Evolutionary conservation across 129 eudicot species (phyloP).

Genomic region (Tagetes patula): DNA sequence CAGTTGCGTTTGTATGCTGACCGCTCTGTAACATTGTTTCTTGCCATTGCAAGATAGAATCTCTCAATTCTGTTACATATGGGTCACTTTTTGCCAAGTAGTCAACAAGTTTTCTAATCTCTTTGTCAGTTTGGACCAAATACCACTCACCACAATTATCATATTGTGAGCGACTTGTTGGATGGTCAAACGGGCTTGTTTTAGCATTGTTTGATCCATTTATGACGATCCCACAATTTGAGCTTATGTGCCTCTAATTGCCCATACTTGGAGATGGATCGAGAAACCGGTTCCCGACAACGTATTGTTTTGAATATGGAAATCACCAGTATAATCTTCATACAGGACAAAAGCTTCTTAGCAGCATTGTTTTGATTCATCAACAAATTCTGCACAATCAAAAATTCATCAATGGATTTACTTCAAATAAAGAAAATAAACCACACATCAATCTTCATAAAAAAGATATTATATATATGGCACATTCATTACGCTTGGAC

Average conservation of each 20-base stretch:
- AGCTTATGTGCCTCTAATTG: too few relatives aligned
- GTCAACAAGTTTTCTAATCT: conserved; percentile 32
- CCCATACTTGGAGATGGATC: too few relatives aligned
- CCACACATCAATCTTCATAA: neutral
- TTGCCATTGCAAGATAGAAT: conserved; percentile 40
- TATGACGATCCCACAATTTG: too few relatives aligned
- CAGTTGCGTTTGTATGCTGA: neutral
- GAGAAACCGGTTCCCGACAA: neutral
- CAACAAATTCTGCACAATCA: neutral
- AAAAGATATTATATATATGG: too few relatives aligned
- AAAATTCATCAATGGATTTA: conserved; percentile 43
- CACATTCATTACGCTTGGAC: too few relatives aligned
- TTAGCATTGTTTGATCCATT: too few relatives aligned
- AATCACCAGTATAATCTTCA: neutral
- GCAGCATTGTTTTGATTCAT: neutral
- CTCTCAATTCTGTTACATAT: conserved; percentile 29
- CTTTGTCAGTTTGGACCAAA: conserved; percentile 32
- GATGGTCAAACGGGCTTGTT: too few relatives aligned
- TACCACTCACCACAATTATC: conserved; percentile 31
- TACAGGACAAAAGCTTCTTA: conserved; percentile 8
- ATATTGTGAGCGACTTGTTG: neutral
- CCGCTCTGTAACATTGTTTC: conserved; percentile 6
- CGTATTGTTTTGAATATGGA: neutral
- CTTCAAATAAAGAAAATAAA: neutral
- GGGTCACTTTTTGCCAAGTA: conserved; percentile 30